Conservation (phyloP, 768 basidiomycete genomes). For the Tremella mesenterica region DNA sequence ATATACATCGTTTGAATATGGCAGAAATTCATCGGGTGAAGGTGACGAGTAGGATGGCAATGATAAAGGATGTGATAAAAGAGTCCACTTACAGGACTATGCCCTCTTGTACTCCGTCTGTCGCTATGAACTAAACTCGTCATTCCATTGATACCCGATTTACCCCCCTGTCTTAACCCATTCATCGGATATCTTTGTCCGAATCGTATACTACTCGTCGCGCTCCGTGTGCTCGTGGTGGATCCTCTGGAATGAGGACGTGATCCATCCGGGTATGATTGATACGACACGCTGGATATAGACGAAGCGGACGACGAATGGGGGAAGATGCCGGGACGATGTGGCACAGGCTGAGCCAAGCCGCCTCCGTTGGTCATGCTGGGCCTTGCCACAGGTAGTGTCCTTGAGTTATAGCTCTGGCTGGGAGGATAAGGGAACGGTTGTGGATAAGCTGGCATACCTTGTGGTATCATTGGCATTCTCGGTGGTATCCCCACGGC, state of each 20-base stretch:
- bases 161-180: conserved; percentile 5
- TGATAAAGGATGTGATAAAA: too few species aligned
- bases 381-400: neutral
- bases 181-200: conserved; percentile 33
- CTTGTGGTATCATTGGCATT: conserved; percentile 31
- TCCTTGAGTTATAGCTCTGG: neutral
- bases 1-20: too few species aligned
- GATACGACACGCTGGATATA: conserved; percentile 29
- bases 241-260: conserved; percentile 37
- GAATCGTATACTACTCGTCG: conserved; percentile 32
- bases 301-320: conserved; percentile 30
- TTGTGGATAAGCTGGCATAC: conserved; percentile 14
- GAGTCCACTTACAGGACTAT: conserved; percentile 32
- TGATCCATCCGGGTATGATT: conserved; percentile 30
- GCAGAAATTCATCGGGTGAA: too few species aligned
- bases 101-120: conserved; percentile 18
- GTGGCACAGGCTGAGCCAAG: conserved; percentile 27
- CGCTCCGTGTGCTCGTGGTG: conserved; percentile 31
- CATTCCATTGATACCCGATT: conserved; percentile 24
- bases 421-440: conserved; percentile 3
- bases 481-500: conserved; percentile 1
- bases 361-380: conserved; percentile 4
- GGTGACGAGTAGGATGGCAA: conserved; percentile 1
- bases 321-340: conserved; percentile 20
- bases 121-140: conserved; percentile 16